phyloP scores from a whole-genome alignment of 805 yeast species.

The Hanseniaspora guilliermondii region DNA sequence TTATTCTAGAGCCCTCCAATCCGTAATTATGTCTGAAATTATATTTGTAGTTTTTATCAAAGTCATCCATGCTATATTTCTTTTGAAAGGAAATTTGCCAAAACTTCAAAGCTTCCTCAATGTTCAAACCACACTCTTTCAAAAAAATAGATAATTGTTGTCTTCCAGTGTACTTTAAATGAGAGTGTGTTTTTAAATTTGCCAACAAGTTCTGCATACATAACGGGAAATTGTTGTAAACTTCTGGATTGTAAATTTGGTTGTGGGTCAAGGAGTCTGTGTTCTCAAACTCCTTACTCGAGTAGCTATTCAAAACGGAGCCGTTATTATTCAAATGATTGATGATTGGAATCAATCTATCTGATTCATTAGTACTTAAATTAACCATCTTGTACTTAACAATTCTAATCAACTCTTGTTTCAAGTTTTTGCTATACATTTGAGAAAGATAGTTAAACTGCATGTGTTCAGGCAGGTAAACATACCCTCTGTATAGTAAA shows the following conservation, averaged over 20 bases:
- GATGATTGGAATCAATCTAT: constrained; percentile 71
- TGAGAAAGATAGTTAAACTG: constrained; percentile 58
- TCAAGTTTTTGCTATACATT: constrained; percentile 50
- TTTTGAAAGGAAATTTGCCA: constrained; percentile 67
- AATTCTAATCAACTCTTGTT: constrained; percentile 46
- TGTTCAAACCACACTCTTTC: constrained; percentile 76
- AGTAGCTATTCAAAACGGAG: constrained; percentile 44
- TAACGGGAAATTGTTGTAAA: constrained; percentile 62
- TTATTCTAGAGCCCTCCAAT: constrained; percentile 75
- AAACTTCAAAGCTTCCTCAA: constrained; percentile 78
- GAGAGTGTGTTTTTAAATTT: constrained; percentile 49
- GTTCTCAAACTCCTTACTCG: constrained; percentile 27
- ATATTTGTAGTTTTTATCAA: constrained; percentile 79
- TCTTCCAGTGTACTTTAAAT: constrained; percentile 72
- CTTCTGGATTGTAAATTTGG: constrained; percentile 42
- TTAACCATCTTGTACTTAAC: constrained; percentile 61
- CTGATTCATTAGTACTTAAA: constrained; percentile 64
- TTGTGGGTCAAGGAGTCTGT: constrained; percentile 46
- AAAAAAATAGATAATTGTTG: constrained; percentile 74
- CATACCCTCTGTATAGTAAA: constrained; percentile 53
- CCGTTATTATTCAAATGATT: constrained; percentile 59
- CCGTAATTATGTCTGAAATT: constrained; percentile 85
- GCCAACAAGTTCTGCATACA: constrained; percentile 61
- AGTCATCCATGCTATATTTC: constrained; percentile 54
- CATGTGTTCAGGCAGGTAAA: constrained; percentile 72